These are phyloP conservation scores for Neurospora tetraspora DNA, from an alignment of 495 filamentous ascomycete genomes.

Conservation along the genomic window DNA sequence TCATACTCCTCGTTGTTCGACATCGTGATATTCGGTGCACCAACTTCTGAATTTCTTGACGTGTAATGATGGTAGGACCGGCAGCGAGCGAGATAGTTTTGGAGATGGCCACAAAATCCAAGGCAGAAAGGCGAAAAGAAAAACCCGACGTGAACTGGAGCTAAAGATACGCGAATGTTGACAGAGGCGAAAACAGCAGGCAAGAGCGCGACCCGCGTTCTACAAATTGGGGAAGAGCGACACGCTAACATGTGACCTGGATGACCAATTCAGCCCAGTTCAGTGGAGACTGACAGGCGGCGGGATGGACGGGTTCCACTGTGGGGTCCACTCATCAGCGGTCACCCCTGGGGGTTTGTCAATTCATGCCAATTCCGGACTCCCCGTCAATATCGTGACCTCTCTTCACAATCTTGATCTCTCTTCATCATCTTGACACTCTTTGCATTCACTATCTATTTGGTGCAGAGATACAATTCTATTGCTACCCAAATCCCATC, in stretches of 20 bases:
- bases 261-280: background rate
- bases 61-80: background rate
- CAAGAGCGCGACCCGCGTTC: slow-evolving; percentile 12
- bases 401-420: background rate
- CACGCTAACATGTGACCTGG: slow-evolving; percentile 19
- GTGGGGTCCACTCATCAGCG: background rate
- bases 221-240: background rate
- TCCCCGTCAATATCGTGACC: background rate
- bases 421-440: background rate
- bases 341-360: background rate
- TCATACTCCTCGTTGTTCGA: slow-evolving; percentile 30
- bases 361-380: background rate
- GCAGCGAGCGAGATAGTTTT: background rate
- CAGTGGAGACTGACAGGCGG: background rate
- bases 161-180: slow-evolving; percentile 7
- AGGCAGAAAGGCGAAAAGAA: background rate
- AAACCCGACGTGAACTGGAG: background rate
- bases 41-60: background rate
- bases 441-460: background rate
- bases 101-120: background rate
- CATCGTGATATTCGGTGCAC: slow-evolving; percentile 11
- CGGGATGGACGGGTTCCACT: background rate
- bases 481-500: background rate
- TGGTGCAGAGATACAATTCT: background rate
- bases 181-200: slow-evolving; percentile 9